These are phyloP conservation scores for Hypoxylon sp. DNA, from an alignment of 2,329 filamentous ascomycete species.

Conservation along the genomic window DNA sequence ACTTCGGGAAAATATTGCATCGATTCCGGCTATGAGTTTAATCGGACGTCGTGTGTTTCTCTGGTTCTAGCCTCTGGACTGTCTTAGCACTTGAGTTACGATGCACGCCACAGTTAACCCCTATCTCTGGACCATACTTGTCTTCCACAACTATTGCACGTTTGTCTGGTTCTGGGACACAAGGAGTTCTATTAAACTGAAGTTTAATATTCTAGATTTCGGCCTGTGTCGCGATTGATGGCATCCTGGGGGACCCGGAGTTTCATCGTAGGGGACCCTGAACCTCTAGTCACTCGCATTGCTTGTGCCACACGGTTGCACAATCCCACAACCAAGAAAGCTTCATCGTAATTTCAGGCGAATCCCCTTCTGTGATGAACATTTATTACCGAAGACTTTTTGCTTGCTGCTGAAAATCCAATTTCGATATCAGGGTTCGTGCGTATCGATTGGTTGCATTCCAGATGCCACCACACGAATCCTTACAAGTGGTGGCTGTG, in stretches of 20 bases:
- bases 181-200: neutral
- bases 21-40: constrained; percentile 29
- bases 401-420: neutral
- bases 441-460: constrained; percentile 26
- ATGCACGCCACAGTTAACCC: neutral
- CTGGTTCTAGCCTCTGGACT: neutral
- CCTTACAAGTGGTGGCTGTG: constrained; percentile 15
- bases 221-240: neutral
- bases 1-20: constrained; percentile 19
- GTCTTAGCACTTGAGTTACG: neutral
- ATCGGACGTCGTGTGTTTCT: constrained; percentile 22
- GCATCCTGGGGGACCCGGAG: neutral
- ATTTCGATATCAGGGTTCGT: constrained; percentile 10
- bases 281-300: neutral
- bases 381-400: neutral
- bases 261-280: neutral
- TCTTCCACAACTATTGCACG: neutral
- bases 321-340: neutral
- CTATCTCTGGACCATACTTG: neutral
- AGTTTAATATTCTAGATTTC: neutral
- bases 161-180: neutral
- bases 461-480: neutral
- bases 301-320: neutral
- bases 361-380: neutral
- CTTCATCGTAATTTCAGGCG: neutral